Evolutionary conservation across 2,329 filamentous ascomycete species (phyloP).

Genomic region (Aspergillus sp.): DNA sequence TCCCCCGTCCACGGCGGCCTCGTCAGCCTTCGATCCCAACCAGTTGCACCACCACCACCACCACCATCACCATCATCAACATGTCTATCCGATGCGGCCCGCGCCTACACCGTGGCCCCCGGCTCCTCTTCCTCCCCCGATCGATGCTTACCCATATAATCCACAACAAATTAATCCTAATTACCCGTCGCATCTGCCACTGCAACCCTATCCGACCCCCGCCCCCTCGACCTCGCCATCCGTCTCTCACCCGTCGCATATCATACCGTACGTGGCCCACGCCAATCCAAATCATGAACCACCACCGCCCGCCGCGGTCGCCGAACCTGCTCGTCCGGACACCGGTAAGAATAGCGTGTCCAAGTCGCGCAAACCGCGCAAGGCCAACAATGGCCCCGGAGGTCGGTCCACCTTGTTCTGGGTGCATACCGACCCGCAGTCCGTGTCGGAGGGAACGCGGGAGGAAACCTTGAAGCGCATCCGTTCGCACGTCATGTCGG

Average conservation of each 20-base stretch:
- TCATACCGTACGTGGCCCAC: background rate
- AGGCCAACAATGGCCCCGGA: conserved; percentile 25
- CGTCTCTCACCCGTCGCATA: background rate
- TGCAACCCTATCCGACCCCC: conserved; percentile 14
- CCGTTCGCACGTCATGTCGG: conserved; percentile 44
- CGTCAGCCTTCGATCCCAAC: background rate
- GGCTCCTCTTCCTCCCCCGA: background rate
- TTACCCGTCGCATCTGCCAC: background rate
- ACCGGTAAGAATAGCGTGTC: conserved; percentile 21
- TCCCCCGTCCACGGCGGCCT: conserved; percentile 14
- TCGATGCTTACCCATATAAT: conserved; percentile 7
- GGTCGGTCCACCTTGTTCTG: conserved; percentile 40
- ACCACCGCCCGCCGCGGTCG: background rate
- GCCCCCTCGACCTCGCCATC: background rate
- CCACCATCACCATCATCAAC: background rate
- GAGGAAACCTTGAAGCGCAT: conserved; percentile 42
- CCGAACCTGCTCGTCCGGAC: conserved; percentile 11
- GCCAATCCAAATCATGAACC: conserved; percentile 8
- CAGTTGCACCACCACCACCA: background rate
- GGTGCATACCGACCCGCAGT: conserved; percentile 39
- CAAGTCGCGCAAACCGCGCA: conserved; percentile 36
- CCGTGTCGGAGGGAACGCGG: conserved; percentile 35
- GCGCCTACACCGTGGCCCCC: background rate
- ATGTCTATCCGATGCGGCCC: background rate
- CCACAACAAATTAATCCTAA: conserved; percentile 4